phyloP scores from a whole-genome alignment of 2,329 filamentous ascomycete genomes.

The Colletotrichum echinochloae region DNA sequence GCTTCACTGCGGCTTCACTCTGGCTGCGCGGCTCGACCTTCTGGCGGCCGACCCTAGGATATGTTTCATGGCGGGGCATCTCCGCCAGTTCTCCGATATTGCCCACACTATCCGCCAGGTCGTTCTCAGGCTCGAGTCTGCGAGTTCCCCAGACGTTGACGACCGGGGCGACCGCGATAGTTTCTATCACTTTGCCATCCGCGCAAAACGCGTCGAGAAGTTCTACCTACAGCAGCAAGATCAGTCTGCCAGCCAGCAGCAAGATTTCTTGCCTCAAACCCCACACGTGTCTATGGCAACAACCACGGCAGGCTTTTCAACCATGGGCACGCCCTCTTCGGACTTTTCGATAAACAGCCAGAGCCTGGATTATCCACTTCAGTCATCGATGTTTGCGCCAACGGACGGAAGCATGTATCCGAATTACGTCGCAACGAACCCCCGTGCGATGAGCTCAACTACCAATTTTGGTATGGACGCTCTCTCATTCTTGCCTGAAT shows the following conservation, averaged over 20 bases:
- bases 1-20: constrained; percentile 48
- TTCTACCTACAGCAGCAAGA: constrained; percentile 31
- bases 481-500: constrained; percentile 14
- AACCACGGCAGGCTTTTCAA: neutral
- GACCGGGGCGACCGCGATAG: constrained; percentile 42
- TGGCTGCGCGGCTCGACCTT: constrained; percentile 48
- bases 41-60: constrained; percentile 46
- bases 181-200: constrained; percentile 44
- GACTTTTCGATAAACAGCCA: neutral
- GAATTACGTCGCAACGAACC: neutral
- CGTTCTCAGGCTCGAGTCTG: constrained; percentile 46
- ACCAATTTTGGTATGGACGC: constrained; percentile 2
- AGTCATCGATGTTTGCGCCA: constrained; percentile 10
- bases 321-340: constrained; percentile 11
- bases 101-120: constrained; percentile 47
- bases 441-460: neutral
- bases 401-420: neutral
- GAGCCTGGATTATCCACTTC: constrained; percentile 6
- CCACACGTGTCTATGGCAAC: neutral
- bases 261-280: constrained; percentile 2
- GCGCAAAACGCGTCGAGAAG: constrained; percentile 33
- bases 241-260: constrained; percentile 1
- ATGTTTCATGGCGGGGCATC: constrained; percentile 44
- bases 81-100: constrained; percentile 48
- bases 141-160: constrained; percentile 34